Conservation (phyloP, 2,329 filamentous ascomycete species). For the Moelleriella libera region DNA sequence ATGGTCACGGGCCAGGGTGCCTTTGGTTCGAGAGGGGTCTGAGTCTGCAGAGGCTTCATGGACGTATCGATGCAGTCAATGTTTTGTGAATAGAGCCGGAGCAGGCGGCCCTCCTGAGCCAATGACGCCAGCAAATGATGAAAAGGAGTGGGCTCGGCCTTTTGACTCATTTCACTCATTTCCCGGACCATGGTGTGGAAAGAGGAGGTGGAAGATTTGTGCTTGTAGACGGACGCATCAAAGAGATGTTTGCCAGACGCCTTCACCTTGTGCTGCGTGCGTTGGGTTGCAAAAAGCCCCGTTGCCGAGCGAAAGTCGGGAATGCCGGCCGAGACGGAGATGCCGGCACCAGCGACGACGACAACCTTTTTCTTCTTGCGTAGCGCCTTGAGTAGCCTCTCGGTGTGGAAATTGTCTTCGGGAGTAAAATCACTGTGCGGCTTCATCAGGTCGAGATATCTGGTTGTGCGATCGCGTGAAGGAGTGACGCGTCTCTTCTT, state of each 20-base stretch:
- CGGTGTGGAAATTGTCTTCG: conserved; percentile 40
- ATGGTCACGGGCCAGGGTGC: conserved; percentile 89
- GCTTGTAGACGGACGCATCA: conserved; percentile 93
- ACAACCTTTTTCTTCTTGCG: conserved; percentile 93
- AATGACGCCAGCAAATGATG: conserved; percentile 88
- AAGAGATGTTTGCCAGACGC: conserved; percentile 86
- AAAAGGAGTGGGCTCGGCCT: conserved; percentile 72
- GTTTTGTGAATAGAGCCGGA: conserved; percentile 92
- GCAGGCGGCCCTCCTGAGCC: conserved; percentile 69
- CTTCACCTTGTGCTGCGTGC: conserved; percentile 80
- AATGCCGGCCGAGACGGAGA: conserved; percentile 92
- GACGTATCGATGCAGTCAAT: conserved; percentile 89
- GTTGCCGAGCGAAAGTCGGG: conserved; percentile 90
- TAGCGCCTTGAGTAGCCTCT: conserved; percentile 58
- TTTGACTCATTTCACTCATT: conserved; percentile 64
- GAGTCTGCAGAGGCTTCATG: conserved; percentile 65
- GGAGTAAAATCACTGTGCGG: conserved; percentile 32
- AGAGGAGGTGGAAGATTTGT: conserved; percentile 72
- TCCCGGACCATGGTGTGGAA: conserved; percentile 96
- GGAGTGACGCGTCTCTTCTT: conserved; percentile 61
- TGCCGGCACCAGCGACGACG: conserved; percentile 89
- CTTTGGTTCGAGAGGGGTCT: conserved; percentile 66
- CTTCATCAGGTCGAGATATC: conserved; percentile 57
- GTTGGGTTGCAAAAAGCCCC: conserved; percentile 76
- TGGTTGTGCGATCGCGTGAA: conserved; percentile 57